Evolutionary conservation across 345 rosid genomes (phyloP).

Genomic region (Clarkia xantiana): DNA sequence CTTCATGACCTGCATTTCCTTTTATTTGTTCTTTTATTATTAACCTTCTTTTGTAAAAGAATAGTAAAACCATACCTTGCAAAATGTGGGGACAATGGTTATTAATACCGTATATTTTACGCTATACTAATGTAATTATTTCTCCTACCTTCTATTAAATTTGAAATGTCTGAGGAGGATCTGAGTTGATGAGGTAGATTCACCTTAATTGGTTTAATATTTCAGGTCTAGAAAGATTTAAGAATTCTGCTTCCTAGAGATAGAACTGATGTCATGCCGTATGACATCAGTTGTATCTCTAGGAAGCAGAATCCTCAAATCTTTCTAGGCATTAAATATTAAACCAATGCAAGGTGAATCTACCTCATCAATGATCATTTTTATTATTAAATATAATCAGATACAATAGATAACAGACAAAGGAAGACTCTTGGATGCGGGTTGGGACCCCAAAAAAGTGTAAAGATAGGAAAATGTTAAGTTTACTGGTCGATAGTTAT

Average conservation of each 20-base stretch:
- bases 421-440: too few species aligned
- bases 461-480: too few species aligned
- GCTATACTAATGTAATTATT: constrained; percentile 7
- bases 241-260: background rate
- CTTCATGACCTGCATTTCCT: background rate
- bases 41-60: background rate
- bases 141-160: constrained; percentile 11
- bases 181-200: too few species aligned
- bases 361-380: too few species aligned
- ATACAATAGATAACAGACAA: too few species aligned
- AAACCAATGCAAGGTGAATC: too few species aligned
- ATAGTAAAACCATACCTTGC: constrained; percentile 2
- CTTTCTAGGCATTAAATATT: too few species aligned
- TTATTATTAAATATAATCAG: too few species aligned
- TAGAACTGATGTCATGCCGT: constrained; percentile 3
- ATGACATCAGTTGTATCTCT: background rate
- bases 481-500: too few species aligned
- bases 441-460: too few species aligned
- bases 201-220: too few species aligned
- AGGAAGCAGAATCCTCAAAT: background rate
- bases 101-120: constrained; percentile 14
- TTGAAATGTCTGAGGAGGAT: constrained; percentile 13
- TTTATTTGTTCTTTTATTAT: background rate
- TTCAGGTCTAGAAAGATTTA: too few species aligned
- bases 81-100: constrained; percentile 8